Conservation (phyloP, 1,139 yeast genomes). For the Zygoascus sp. region DNA sequence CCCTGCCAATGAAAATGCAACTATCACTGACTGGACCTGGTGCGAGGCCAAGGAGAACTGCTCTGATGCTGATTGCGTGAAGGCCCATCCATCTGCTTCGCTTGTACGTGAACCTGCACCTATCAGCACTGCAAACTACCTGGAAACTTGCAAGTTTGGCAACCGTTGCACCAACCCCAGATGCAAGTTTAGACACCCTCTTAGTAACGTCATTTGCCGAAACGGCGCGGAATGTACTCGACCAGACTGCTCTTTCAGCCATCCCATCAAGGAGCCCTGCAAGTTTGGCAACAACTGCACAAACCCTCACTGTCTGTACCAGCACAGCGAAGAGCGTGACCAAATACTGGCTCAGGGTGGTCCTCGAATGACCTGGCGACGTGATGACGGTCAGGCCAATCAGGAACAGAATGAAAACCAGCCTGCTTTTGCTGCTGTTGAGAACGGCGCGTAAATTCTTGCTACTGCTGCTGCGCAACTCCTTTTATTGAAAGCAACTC, state of each 20-base stretch:
- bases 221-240: conserved; percentile 74
- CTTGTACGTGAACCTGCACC: conserved; percentile 28
- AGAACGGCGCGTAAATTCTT: conserved; percentile 49
- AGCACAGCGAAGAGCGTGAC: conserved; percentile 73
- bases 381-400: conserved; percentile 16
- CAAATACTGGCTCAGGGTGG: conserved; percentile 17
- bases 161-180: conserved; percentile 65
- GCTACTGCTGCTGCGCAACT: not conserved
- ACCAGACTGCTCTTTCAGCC: conserved; percentile 75
- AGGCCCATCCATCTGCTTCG: conserved; percentile 77
- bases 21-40: conserved; percentile 66
- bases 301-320: conserved; percentile 63
- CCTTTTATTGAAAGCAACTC: no score
- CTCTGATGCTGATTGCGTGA: conserved; percentile 54
- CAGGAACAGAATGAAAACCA: not conserved
- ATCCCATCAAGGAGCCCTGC: conserved; percentile 74
- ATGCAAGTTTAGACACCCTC: conserved; percentile 84
- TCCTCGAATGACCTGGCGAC: conserved; percentile 38
- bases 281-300: conserved; percentile 72
- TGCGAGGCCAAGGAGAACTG: conserved; percentile 69
- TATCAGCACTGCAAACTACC: conserved; percentile 20
- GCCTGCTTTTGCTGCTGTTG: conserved; percentile 64
- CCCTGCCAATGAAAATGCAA: conserved; percentile 68
- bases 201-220: conserved; percentile 67
- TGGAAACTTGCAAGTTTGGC: conserved; percentile 78